These are phyloP conservation scores for Cajanus cajan DNA, from an alignment of 306 rosid species.

Conservation along the genomic window DNA sequence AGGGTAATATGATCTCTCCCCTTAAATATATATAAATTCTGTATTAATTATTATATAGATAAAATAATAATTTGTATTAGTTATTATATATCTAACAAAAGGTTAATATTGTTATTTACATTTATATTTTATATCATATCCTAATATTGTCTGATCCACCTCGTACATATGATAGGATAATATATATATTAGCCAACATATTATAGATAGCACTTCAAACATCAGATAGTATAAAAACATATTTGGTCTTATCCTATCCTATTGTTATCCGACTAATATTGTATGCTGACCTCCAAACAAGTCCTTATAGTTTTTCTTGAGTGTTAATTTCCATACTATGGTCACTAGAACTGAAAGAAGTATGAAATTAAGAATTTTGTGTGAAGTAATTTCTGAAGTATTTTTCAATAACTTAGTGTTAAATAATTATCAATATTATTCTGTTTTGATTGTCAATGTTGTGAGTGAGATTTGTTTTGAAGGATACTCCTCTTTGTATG, in stretches of 20 bases:
- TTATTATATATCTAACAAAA: neutral
- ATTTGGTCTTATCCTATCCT: neutral
- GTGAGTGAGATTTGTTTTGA: conserved; percentile 17
- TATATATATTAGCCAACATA: neutral
- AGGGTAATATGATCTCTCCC: no score
- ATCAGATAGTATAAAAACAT: neutral
- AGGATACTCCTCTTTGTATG: conserved; percentile 1
- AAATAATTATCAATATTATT: conserved; percentile 14
- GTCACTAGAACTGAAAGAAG: conserved; percentile 20
- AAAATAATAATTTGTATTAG: neutral
- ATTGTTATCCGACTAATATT: neutral
- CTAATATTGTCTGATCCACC: neutral
- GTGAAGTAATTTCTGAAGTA: neutral
- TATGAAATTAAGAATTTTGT: conserved; percentile 1
- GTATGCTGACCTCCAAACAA: neutral
- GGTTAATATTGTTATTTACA: neutral
- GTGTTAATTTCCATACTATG: neutral
- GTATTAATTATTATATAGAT: neutral
- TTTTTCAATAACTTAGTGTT: neutral
- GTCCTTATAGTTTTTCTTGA: neutral
- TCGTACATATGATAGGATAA: neutral
- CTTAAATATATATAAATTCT: neutral
- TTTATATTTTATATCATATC: neutral
- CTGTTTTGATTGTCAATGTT: neutral
- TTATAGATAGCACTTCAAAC: neutral